Evolutionary conservation across 2,329 filamentous ascomycete genomes (phyloP), one percentile per base, ranked within the genome.

Genomic region (Alternaria panax): DNA sequence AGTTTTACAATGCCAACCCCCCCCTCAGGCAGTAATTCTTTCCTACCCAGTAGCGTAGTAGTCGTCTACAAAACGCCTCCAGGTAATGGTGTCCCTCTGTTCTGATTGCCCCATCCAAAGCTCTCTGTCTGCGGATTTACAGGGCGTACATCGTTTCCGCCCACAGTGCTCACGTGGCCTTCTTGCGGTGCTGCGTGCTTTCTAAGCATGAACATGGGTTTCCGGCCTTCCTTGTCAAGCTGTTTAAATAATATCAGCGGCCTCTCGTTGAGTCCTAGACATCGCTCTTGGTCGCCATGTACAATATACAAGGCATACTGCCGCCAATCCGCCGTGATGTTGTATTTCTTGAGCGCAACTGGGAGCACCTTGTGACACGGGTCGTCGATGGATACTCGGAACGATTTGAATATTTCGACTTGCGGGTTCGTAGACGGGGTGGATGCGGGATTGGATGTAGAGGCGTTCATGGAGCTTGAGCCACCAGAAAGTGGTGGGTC

Each of bases 331-430:
- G 93, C 94, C 67, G 96, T 94, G 82, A 99, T 99, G 75, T 98
- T 95, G 81, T 99, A 99, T 77, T 97, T 97, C 77, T 96, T 96
- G 18, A 99, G 86, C 2, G 95, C 95, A 16, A 96, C 95, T 1
- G 95, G 95, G 2, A 99, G 85, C 27, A 99, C 95, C 77, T 97
- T 97, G 82, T 97, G 91, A 81, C 95, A 99, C 3, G 95, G 95
- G 74, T 99, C 95, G 69, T 99, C 95, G 86, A 98, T 96, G 75
- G 92, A 95, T 63, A 99, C 95, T 38, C 94, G 90, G 86, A 99
- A 99, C 1, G 92, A 96, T 78, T 99, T 99, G 88, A 98, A 98
- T 60, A 99, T 97, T 79, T 99, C 95, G 60, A 97, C 93, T 68
- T 83, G 81, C 11, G 81, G 81, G 61, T 83, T 83, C 54, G 76